phyloP scores from a whole-genome alignment of 352 stramenopile genomes.

The Phytophthora macrochlamydospora region DNA sequence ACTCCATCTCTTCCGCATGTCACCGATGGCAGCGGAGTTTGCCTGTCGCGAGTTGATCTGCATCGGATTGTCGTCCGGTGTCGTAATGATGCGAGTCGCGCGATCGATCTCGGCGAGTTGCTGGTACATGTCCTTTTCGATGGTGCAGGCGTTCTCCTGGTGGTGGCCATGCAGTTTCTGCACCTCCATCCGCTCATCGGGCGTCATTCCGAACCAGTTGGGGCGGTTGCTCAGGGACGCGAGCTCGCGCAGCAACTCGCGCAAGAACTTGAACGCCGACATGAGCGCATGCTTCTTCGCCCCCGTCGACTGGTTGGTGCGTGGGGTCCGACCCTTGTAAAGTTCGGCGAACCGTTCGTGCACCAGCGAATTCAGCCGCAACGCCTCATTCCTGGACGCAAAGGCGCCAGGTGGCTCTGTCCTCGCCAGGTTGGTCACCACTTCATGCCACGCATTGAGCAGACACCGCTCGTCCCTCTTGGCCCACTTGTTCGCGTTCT shows the following conservation, averaged over 20 bases:
- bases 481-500: constrained; percentile 31
- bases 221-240: constrained; percentile 35
- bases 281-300: constrained; percentile 42
- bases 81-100: constrained; percentile 25
- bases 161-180: constrained; percentile 40
- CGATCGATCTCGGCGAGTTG: constrained; percentile 35
- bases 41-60: constrained; percentile 16
- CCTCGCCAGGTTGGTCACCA: constrained; percentile 25
- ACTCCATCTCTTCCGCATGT: constrained; percentile 13
- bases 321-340: constrained; percentile 16
- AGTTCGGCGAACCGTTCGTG: constrained; percentile 43
- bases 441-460: constrained; percentile 38
- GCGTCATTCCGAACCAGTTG: constrained; percentile 46
- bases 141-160: constrained; percentile 35
- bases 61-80: constrained; percentile 17
- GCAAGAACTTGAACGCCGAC: constrained; percentile 38
- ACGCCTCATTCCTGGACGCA: constrained; percentile 32
- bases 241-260: constrained; percentile 32
- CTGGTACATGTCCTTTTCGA: constrained; percentile 40
- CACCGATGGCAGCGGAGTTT: not conserved
- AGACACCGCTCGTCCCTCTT: constrained; percentile 33
- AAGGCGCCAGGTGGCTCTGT: constrained; percentile 22
- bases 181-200: constrained; percentile 37
- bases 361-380: constrained; percentile 38
- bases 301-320: constrained; percentile 38